Base-by-base conservation (phyloP, 495 filamentous ascomycete species). In the Recurvomyces mirabilis region DNA sequence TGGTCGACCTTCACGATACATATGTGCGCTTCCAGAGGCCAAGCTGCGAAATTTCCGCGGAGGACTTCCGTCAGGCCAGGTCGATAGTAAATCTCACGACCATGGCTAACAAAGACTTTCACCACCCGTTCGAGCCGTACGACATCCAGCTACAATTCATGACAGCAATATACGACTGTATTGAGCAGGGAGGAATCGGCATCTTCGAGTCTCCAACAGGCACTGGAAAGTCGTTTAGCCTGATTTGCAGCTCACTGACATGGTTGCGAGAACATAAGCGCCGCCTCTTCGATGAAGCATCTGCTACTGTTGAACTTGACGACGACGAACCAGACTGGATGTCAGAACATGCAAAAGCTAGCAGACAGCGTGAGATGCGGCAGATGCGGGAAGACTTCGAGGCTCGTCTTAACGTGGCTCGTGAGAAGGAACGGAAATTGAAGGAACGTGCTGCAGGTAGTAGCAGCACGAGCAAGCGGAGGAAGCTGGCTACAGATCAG, bases 181-280 rank as follows among this genome's bases (percentile, higher is more conserved):
- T 96, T 21, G 80, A 94, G 53, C 68, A 77, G 33, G 82, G 84
- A 20, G 78, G 78, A 51, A 71, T 95, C 24, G 91, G 85, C 14
- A 87, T 98, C 43, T 81, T 98, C 36, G 91, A 98, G 60, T 93
- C 84, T 43, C 91, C 91, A 33, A 96, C 91, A 46, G 91, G 78
- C 67, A 68, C 54, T 24, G 51, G 91, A n/a, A 98, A 98, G 76
- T 95, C 93, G 2, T 61, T 98, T 14, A 96, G 91, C 56, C 67
- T 98, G 17, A 94, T 98, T 51, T 98, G 91, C 65, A 81, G 79
- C 39, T 77, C 91, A 25, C 64, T 98, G 51, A 95, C 91, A 1
- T 98, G 91, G 93, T 69, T 96, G 7, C 82, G 91, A 34, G 77
- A 87, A 51, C 75, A 87, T 62, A 89, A 94, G 62, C 73, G 75